Conservation (phyloP, 257 asterid genomes). For the Lavandula angustifolia region DNA sequence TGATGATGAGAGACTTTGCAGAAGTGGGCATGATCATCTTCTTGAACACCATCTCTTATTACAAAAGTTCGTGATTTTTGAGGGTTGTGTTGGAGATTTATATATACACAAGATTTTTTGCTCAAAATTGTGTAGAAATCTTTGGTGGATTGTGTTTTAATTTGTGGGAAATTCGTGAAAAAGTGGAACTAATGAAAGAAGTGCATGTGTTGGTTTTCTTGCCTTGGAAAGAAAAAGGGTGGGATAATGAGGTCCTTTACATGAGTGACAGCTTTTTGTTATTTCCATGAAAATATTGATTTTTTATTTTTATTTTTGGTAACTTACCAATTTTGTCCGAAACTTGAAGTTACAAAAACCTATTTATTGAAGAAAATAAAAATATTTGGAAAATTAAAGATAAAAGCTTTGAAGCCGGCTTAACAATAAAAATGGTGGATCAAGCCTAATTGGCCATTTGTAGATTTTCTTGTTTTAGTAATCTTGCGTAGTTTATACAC, state of each 20-base stretch:
- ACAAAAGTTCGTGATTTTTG: background rate
- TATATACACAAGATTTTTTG: conserved; percentile 7
- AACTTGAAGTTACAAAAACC: conserved; percentile 39
- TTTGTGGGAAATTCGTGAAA: background rate
- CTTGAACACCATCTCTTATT: conserved; percentile 37
- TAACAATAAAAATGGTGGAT: background rate
- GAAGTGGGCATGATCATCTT: conserved; percentile 57
- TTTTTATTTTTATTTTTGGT: background rate
- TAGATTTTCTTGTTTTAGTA: background rate
- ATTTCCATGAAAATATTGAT: conserved; percentile 4
- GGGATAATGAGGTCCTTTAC: conserved; percentile 23
- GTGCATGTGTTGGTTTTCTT: conserved; percentile 45
- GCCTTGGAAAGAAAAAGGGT: conserved; percentile 37
- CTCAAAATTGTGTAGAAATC: conserved; percentile 12
- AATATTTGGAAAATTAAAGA: background rate
- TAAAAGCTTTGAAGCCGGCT: background rate
- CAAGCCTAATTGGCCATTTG: background rate
- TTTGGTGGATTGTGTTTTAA: background rate
- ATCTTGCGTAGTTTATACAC: background rate
- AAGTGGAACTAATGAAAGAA: conserved; percentile 35
- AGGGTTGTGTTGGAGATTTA: conserved; percentile 11
- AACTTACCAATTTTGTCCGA: conserved; percentile 28
- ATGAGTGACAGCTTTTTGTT: conserved; percentile 23
- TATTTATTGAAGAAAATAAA: background rate
- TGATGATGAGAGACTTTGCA: conserved; percentile 58